Evolutionary conservation across 208 protist genomes (phyloP).

Genomic region (Acanthamoeba triangularis): DNA sequence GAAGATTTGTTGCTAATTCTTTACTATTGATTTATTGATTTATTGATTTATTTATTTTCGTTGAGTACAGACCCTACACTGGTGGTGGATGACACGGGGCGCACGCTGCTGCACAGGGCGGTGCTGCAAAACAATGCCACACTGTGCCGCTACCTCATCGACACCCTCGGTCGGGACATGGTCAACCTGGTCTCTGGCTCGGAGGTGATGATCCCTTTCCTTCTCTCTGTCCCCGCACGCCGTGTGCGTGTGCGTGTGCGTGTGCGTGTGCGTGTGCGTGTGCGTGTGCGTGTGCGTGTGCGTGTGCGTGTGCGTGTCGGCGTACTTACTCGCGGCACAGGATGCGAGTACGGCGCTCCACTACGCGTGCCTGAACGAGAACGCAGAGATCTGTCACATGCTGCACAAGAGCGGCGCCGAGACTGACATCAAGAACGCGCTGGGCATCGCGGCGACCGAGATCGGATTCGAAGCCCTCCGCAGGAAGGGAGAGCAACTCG

Average conservation of each 20-base stretch:
- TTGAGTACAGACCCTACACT: background rate
- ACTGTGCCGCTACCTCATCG: conserved; percentile 12
- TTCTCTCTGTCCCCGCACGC: background rate
- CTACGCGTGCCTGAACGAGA: conserved; percentile 34
- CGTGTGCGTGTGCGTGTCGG: background rate
- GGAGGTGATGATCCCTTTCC: background rate
- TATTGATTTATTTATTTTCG: background rate
- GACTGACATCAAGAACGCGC: background rate
- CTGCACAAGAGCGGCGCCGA: background rate
- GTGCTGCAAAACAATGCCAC: background rate
- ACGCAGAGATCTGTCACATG: conserved; percentile 29
- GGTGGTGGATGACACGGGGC: background rate
- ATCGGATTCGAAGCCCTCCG: background rate
- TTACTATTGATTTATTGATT: too few species aligned
- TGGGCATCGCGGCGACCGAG: background rate
- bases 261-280: too few species aligned
- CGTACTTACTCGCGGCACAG: background rate
- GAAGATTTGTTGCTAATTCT: too few species aligned
- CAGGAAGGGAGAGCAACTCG: background rate
- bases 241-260: background rate
- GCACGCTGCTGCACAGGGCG: conserved; percentile 2
- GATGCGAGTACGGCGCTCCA: conserved; percentile 41
- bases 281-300: too few species aligned
- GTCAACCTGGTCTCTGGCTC: background rate
- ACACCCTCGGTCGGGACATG: background rate